Base-by-base conservation (phyloP, 2,329 filamentous ascomycete species). In the Fusarium paranaense region DNA sequence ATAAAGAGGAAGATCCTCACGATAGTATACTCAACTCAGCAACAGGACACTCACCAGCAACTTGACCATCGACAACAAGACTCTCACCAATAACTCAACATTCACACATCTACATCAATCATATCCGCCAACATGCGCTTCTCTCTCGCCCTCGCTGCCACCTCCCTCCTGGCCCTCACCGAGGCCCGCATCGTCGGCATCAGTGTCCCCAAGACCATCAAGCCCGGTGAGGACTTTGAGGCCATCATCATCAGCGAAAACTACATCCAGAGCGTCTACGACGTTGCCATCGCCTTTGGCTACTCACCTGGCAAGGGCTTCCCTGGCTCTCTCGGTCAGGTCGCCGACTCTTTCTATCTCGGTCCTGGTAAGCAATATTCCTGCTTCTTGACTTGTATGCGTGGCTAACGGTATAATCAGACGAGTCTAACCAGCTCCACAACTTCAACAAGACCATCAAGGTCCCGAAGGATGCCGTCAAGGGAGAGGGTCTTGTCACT, bases 211-310 rank as follows among this genome's bases (percentile, higher is more conserved):
- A 69, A 79, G 22, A 84, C 80, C 50, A 82, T 87, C 68, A 79
- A 79, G 56, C 78, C 82, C 5, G 84, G 83, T 59, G 76, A 81
- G 59, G 76, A 80, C 30, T 83, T 86, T 76, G 79, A 80, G 25
- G 78, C 84, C 71, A 79, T 81, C 40, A 81, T 88, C 67, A 54
- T 81, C 42, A 83, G 82, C 33, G 78, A 83, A 57, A 81, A 81
- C 80, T 87, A 87, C 80, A 84, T 85, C 77, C 86, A 87, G 78
- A 62, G 75, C 63, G 83, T 86, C 42, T 77, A 81, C 73, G 86
- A 88, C 67, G 78, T 87, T 5, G 81, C 85, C 40, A 81, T 87
- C 18, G 85, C 85, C 38, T 86, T 86, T 69, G 86, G 86, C 22
- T 82, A 81, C 71, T 56, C 69, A 7, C 60, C 76, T 2, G 67